Conservation (phyloP, 495 filamentous ascomycete species). For the Penicillium antarcticum region DNA sequence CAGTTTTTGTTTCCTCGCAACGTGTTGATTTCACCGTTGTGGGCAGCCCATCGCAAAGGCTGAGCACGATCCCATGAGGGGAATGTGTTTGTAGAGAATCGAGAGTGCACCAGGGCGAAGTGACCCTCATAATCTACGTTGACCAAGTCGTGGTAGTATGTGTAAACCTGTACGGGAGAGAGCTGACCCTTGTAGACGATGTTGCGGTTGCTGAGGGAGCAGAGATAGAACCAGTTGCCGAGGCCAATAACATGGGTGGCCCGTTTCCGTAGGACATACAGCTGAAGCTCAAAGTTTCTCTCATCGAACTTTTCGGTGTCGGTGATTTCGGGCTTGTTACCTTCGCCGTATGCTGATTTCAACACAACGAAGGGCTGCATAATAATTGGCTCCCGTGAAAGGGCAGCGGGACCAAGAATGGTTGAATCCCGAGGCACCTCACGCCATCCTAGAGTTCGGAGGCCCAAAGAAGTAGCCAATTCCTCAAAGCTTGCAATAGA, state of each 20-base stretch:
- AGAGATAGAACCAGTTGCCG: conserved; percentile 99
- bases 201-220: conserved; percentile 96
- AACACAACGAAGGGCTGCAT: conserved; percentile 95
- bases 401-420: conserved; percentile 87
- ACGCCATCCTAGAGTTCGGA: conserved; percentile 95
- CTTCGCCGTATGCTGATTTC: conserved; percentile 78
- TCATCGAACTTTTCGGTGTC: conserved; percentile 82
- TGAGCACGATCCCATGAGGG: conserved; percentile 99
- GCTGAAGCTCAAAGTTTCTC: conserved; percentile 83
- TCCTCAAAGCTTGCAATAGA: conserved; percentile 89
- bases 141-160: conserved; percentile 97
- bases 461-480: conserved; percentile 78
- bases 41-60: conserved; percentile 93
- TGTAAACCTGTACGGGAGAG: conserved; percentile 95
- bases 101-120: conserved; percentile 96
- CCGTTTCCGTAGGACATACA: conserved; percentile 93
- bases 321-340: conserved; percentile 74
- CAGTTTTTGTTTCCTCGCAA: conserved; percentile 99
- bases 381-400: conserved; percentile 91
- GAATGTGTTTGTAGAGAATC: conserved; percentile 99
- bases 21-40: conserved; percentile 99
- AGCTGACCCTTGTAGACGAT: conserved; percentile 99
- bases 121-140: conserved; percentile 97
- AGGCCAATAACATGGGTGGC: conserved; percentile 91
- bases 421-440: conserved; percentile 90